These are phyloP conservation scores for Nitzschia palea DNA, from an alignment of 108 stramenopile genomes.

Conservation along the genomic window DNA sequence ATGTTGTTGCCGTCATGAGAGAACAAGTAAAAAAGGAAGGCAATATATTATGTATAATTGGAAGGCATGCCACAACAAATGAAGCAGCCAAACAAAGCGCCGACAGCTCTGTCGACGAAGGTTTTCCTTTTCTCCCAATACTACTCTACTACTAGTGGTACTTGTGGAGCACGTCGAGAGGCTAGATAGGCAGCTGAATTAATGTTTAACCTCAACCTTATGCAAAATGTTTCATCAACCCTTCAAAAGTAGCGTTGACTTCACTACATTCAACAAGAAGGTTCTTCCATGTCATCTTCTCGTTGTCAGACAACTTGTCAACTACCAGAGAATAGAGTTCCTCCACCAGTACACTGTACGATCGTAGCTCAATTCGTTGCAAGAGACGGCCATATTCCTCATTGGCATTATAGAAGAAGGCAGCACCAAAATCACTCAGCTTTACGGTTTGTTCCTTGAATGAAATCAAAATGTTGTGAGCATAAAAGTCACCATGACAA, in stretches of 20 bases:
- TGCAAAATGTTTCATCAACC: neutral
- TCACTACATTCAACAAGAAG: neutral
- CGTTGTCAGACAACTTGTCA: neutral
- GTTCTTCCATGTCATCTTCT: neutral
- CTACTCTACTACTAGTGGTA: too few species aligned
- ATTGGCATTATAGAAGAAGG: constrained; percentile 46
- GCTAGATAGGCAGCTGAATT: too few species aligned
- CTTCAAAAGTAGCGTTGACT: constrained; percentile 5
- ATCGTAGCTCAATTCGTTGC: constrained; percentile 42
- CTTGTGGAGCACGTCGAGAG: too few species aligned
- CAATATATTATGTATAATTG: too few species aligned
- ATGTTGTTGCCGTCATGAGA: neutral
- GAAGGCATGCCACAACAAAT: too few species aligned
- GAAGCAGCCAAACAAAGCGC: too few species aligned
- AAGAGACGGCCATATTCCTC: constrained; percentile 38
- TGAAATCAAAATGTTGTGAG: constrained; percentile 63
- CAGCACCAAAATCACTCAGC: constrained; percentile 70
- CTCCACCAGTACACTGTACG: constrained; percentile 43
- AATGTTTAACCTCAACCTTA: too few species aligned
- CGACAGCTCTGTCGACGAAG: too few species aligned
- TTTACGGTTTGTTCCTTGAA: constrained; percentile 27
- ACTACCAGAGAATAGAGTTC: constrained; percentile 18
- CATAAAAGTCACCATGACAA: constrained; percentile 77
- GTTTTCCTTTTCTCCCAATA: too few species aligned
- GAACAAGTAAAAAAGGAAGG: too few species aligned